Percentiles rank a stretch among this genome's conserved stretches.
Evolutionary conservation across 208 protist species (phyloP).

Genomic region (Crithidia brevicula): DNA sequence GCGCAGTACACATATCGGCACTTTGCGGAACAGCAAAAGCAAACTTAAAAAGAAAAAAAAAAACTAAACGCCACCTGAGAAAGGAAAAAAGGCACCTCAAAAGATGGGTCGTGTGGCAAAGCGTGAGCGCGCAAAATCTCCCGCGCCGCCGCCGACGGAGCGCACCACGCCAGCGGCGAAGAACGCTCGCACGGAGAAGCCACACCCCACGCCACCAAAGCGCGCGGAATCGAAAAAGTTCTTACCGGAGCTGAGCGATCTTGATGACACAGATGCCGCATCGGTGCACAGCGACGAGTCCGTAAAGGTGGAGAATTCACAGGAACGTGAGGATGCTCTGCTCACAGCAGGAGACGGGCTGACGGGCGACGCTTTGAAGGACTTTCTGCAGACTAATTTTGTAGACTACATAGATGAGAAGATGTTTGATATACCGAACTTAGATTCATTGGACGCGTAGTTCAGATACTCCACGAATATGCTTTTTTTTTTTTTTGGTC

Average conservation of each 20-base stretch:
- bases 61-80: neutral
- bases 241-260: constrained; percentile 10
- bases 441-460: constrained; percentile 21
- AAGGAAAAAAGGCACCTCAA: neutral
- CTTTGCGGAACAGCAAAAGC: no score
- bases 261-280: constrained; percentile 8
- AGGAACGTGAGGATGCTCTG: constrained; percentile 54
- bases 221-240: constrained; percentile 23
- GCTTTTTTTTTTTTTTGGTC: no score
- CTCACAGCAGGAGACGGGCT: constrained; percentile 52
- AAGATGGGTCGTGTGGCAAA: constrained; percentile 6
- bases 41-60: neutral
- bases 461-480: neutral
- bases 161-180: neutral
- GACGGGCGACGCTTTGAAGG: constrained; percentile 57
- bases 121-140: constrained; percentile 1
- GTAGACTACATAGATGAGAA: constrained; percentile 75
- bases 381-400: constrained; percentile 83
- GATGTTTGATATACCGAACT: constrained; percentile 35
- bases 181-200: neutral
- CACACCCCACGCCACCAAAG: neutral
- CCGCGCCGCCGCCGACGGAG: neutral
- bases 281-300: constrained; percentile 28
- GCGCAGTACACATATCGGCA: neutral
- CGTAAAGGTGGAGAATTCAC: constrained; percentile 29